Conservation (phyloP, 192 early-diverging fungal genomes). For the Coemansia furcata region DNA sequence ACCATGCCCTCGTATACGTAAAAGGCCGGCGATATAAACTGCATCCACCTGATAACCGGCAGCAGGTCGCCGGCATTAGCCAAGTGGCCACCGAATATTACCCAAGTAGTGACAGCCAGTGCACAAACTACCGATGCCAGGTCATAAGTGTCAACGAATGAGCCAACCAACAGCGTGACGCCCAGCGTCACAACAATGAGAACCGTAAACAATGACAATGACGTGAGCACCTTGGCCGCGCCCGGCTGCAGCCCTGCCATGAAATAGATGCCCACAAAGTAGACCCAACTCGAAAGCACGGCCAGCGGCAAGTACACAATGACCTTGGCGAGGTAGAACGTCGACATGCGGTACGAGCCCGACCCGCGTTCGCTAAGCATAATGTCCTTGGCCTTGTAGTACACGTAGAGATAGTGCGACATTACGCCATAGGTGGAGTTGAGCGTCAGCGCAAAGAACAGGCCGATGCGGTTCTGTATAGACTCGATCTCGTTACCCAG, state of each 20-base stretch:
- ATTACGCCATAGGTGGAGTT: constrained; percentile 61
- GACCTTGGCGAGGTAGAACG: constrained; percentile 63
- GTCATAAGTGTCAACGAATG: constrained; percentile 41
- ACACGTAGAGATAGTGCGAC: constrained; percentile 56
- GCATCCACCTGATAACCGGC: constrained; percentile 53
- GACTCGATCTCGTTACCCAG: constrained; percentile 50
- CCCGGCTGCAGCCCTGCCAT: constrained; percentile 47
- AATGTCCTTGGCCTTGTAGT: constrained; percentile 54
- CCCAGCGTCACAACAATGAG: constrained; percentile 45
- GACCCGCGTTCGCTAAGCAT: constrained; percentile 64
- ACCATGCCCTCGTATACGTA: constrained; percentile 55
- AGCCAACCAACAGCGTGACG: constrained; percentile 46
- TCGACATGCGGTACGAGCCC: constrained; percentile 62
- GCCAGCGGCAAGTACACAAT: constrained; percentile 53
- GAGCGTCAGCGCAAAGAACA: constrained; percentile 54
- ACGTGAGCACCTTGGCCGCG: constrained; percentile 28
- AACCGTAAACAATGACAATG: constrained; percentile 39
- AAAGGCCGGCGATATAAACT: constrained; percentile 48
- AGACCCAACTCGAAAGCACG: constrained; percentile 48
- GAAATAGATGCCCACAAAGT: constrained; percentile 50
- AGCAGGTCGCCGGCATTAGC: constrained; percentile 48
- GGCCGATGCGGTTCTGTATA: constrained; percentile 54
- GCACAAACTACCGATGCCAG: constrained; percentile 44
- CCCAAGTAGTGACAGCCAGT: constrained; percentile 42
- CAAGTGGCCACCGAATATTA: constrained; percentile 53